A percentile compares a stretch with the other conserved stretches of the same genome.
phyloP scores from a whole-genome alignment of 345 rosid species.

The Lumnitzera racemosa region DNA sequence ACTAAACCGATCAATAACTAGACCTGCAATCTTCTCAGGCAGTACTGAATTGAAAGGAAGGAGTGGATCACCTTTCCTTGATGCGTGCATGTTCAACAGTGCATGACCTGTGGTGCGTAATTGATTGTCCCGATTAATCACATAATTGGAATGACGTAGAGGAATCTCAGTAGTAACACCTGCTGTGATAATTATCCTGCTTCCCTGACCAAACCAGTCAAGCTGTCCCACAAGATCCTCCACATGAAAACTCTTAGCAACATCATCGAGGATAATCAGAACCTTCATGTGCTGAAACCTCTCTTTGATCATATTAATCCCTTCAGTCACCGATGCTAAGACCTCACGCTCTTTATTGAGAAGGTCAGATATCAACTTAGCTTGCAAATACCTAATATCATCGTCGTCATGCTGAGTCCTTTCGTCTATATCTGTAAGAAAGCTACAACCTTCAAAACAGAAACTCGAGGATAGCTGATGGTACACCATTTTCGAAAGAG shows the following conservation, averaged over 20 bases:
- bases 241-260: neutral
- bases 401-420: accelerated
- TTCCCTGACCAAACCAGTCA: neutral
- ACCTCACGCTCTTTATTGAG: neutral
- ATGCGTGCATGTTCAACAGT: conserved; percentile 14
- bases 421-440: conserved; percentile 22
- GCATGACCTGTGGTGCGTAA: neutral
- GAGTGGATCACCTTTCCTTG: neutral
- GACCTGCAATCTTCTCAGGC: neutral
- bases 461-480: conserved; percentile 1
- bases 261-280: conserved; percentile 6
- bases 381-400: neutral
- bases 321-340: neutral
- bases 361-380: conserved; percentile 4
- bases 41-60: neutral
- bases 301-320: neutral
- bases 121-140: neutral
- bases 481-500: neutral
- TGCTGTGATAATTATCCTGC: conserved; percentile 13
- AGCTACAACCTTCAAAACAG: conserved; percentile 16
- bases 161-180: neutral
- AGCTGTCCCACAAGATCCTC: neutral
- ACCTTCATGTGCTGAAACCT: neutral
- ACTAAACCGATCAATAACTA: neutral
- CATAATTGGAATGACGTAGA: accelerated